A percentile compares a stretch with the other conserved stretches of the same genome.
Evolutionary conservation across 1,284 basidiomycete genomes (phyloP).

Genomic region (Apiotrichum gracile): DNA sequence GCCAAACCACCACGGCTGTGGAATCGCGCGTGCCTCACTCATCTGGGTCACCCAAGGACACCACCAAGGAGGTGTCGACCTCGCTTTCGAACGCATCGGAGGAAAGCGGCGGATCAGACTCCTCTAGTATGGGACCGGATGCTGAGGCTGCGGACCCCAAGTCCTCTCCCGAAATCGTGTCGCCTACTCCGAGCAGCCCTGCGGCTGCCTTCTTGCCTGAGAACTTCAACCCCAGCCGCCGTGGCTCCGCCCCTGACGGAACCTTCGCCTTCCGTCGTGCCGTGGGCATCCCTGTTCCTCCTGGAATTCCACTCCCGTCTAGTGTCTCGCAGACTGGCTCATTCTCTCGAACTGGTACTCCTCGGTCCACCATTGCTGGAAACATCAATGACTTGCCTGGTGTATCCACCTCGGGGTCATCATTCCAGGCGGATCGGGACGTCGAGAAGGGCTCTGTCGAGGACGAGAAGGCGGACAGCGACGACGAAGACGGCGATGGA

Average conservation of each 20-base stretch:
- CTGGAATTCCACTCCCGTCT: not conserved
- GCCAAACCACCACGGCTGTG: not conserved
- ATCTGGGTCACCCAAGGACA: not conserved
- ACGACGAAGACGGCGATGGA: constrained; percentile 33
- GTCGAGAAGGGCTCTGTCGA: constrained; percentile 7
- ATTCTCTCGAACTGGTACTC: not conserved
- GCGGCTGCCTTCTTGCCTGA: not conserved
- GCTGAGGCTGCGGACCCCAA: not conserved
- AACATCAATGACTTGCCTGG: not conserved
- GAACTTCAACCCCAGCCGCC: not conserved
- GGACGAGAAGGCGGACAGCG: constrained; percentile 17
- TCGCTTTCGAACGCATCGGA: not conserved
- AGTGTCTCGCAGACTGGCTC: not conserved
- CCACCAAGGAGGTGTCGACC: not conserved
- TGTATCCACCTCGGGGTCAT: not conserved
- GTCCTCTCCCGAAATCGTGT: not conserved
- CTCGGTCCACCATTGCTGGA: not conserved
- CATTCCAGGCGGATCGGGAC: not conserved
- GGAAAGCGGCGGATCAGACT: not conserved
- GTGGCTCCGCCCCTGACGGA: not conserved
- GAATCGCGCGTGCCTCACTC: not conserved
- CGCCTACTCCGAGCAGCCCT: not conserved
- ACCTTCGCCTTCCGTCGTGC: not conserved
- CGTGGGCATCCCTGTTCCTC: not conserved
- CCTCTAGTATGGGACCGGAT: not conserved